phyloP scores from a whole-genome alignment of 768 basidiomycete genomes.

The Tricholoma hemisulphureum region DNA sequence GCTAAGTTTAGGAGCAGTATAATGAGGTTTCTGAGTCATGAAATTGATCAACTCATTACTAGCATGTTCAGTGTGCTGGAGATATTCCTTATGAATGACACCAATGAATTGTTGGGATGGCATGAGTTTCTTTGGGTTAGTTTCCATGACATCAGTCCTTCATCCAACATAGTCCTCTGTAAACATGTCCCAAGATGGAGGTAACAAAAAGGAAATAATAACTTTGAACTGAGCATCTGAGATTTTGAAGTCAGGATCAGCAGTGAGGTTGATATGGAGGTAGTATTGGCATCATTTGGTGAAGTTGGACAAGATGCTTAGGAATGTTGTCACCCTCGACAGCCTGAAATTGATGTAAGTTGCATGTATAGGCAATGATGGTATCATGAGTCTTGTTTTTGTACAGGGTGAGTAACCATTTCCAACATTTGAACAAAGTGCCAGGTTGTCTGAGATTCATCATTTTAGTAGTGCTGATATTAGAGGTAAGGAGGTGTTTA shows the following conservation, averaged over 20 bases:
- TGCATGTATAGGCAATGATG: not conserved
- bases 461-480: not conserved
- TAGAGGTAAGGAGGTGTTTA: not conserved
- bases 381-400: not conserved
- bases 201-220: conserved; percentile 1
- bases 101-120: too few relatives aligned
- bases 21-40: too few relatives aligned
- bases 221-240: conserved; percentile 1
- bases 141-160: not conserved
- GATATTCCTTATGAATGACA: not conserved
- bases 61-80: not conserved
- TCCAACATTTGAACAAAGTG: not conserved
- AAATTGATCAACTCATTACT: not conserved
- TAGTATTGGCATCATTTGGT: not conserved
- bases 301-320: not conserved
- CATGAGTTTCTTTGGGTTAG: too few relatives aligned
- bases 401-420: not conserved
- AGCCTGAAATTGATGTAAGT: not conserved
- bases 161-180: not conserved
- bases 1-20: not conserved
- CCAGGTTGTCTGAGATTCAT: not conserved
- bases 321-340: not conserved
- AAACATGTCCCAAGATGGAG: not conserved
- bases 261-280: not conserved
- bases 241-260: not conserved